Conservation (phyloP, 805 yeast species). For the Kazachstania taianensis region DNA sequence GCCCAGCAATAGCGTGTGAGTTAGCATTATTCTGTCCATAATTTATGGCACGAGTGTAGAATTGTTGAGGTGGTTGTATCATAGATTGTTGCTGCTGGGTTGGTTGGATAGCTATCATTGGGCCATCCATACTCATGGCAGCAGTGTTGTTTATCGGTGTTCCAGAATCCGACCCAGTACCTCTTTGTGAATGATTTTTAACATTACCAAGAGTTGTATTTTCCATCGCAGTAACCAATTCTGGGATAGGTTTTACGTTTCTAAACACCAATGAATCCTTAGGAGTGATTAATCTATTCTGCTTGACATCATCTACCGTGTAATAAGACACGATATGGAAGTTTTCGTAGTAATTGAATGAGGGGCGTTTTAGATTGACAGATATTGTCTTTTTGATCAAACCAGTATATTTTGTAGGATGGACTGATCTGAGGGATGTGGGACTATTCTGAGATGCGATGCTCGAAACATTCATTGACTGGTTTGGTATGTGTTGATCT, state of each 20-base stretch:
- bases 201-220: conserved; percentile 53
- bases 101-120: conserved; percentile 15
- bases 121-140: conserved; percentile 6
- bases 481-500: neutral
- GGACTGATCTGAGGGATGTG: conserved; percentile 6
- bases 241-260: conserved; percentile 37
- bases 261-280: conserved; percentile 41
- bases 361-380: conserved; percentile 41
- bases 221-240: conserved; percentile 46
- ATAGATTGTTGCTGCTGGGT: conserved; percentile 4
- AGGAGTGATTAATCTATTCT: conserved; percentile 49
- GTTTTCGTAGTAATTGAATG: conserved; percentile 20
- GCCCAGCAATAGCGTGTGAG: conserved; percentile 4
- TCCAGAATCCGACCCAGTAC: conserved; percentile 4
- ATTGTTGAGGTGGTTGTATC: neutral
- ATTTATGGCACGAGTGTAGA: no score
- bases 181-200: conserved; percentile 8
- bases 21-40: no score
- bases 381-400: conserved; percentile 76
- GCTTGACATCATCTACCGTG: conserved; percentile 59
- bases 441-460: neutral
- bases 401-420: conserved; percentile 35
- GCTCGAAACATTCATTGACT: conserved; percentile 8
- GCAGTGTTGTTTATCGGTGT: conserved; percentile 6
- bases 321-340: conserved; percentile 72